Conservation (phyloP, 2,329 filamentous ascomycete genomes). For the Zopfia rhizophila region DNA sequence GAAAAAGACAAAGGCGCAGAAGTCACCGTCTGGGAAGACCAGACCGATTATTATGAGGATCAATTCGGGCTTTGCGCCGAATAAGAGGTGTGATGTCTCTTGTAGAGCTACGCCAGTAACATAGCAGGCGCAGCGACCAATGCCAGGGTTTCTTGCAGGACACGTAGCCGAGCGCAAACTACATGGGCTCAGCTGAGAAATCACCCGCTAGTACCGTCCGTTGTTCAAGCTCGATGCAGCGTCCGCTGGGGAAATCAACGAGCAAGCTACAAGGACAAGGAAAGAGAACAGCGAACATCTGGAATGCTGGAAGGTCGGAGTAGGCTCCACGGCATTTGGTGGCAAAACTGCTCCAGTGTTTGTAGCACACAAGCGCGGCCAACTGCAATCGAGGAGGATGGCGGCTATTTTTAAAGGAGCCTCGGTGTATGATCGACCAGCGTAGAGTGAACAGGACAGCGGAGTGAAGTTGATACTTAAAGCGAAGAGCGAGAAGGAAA, state of each 20-base stretch:
- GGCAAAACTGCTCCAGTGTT: slow-evolving; percentile 12
- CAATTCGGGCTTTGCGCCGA: slow-evolving; percentile 19
- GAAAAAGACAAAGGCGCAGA: neutral
- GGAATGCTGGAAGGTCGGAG: slow-evolving; percentile 25
- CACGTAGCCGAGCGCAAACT: slow-evolving; percentile 10
- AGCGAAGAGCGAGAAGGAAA: slow-evolving; percentile 20
- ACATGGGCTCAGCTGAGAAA: neutral
- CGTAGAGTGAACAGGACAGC: slow-evolving; percentile 13
- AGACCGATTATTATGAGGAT: slow-evolving; percentile 8
- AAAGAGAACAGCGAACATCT: slow-evolving; percentile 8
- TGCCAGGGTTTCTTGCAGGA: neutral
- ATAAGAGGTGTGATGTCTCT: slow-evolving; percentile 8
- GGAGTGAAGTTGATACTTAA: slow-evolving; percentile 25
- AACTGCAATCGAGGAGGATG: slow-evolving; percentile 25
- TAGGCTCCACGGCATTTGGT: slow-evolving; percentile 14
- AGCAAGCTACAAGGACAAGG: neutral
- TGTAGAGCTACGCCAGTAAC: slow-evolving; percentile 19
- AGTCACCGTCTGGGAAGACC: slow-evolving; percentile 1
- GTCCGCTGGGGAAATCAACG: slow-evolving; percentile 13
- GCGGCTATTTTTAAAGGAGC: slow-evolving; percentile 22
- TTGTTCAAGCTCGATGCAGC: slow-evolving; percentile 22
- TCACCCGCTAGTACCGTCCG: slow-evolving; percentile 12
- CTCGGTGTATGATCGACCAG: slow-evolving; percentile 4
- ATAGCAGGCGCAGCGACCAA: slow-evolving; percentile 12
- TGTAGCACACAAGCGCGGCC: slow-evolving; percentile 19